phyloP scores from a whole-genome alignment of 768 basidiomycete species.

The Suillus tomentosus region DNA sequence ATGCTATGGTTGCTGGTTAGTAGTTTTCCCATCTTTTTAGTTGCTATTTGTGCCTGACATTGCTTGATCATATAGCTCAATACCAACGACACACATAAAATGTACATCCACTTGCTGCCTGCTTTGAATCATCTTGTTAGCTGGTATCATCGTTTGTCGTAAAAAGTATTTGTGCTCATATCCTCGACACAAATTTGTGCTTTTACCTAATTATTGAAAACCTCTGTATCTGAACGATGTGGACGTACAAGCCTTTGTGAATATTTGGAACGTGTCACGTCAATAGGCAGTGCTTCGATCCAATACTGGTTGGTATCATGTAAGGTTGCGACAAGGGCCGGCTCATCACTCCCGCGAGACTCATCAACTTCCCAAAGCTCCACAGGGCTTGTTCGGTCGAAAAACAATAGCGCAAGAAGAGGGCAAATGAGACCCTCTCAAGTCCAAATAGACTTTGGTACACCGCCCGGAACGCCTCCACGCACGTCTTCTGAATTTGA shows the following conservation, averaged over 20 bases:
- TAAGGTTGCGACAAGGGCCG: neutral
- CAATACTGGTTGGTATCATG: neutral
- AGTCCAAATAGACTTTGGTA: constrained; percentile 71
- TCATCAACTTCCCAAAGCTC: constrained; percentile 12
- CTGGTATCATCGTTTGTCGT: constrained; percentile 5
- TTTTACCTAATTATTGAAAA: constrained; percentile 19
- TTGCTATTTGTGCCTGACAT: constrained; percentile 2
- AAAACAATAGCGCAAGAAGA: constrained; percentile 10
- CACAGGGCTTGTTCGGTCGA: constrained; percentile 16
- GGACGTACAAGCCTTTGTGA: neutral
- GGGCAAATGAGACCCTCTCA: constrained; percentile 63
- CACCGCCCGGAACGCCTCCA: constrained; percentile 49
- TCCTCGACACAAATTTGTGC: constrained; percentile 17
- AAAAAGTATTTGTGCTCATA: constrained; percentile 22
- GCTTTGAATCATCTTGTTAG: constrained; percentile 9
- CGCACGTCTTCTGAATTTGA: constrained; percentile 71
- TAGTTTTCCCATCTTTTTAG: neutral
- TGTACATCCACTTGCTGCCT: constrained; percentile 13
- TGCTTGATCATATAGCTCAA: constrained; percentile 34
- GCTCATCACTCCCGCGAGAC: neutral
- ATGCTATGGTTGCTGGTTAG: constrained; percentile 87
- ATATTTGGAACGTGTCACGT: neutral
- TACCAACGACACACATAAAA: constrained; percentile 48
- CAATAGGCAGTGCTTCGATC: neutral
- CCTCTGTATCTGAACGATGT: constrained; percentile 2